Conservation (phyloP, 345 rosid genomes). For the Sisymbrium altissimum region DNA sequence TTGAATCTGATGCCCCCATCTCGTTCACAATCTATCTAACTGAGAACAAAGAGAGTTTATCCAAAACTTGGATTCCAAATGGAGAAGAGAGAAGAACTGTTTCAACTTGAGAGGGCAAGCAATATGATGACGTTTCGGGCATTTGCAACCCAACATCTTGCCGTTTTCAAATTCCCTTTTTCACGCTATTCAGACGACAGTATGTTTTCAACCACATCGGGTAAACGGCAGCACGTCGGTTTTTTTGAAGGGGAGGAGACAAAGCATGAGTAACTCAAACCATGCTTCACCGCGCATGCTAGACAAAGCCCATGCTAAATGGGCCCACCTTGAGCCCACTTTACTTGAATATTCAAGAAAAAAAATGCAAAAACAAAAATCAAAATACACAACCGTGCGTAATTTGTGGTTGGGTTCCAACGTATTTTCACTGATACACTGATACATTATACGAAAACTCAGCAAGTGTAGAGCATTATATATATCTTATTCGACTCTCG, state of each 20-base stretch:
- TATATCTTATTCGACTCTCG: not conserved
- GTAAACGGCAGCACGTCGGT: constrained; percentile 8
- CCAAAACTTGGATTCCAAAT: not conserved
- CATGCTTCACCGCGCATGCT: constrained; percentile 31
- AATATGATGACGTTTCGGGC: constrained; percentile 6
- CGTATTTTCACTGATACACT: too few relatives aligned
- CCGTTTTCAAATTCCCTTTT: not conserved
- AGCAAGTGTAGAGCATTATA: not conserved
- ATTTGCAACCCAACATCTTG: not conserved
- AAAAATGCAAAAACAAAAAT: too few relatives aligned
- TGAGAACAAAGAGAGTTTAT: too few relatives aligned
- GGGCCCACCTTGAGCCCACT: constrained; percentile 27
- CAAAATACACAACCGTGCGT: not conserved
- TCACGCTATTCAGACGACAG: not conserved
- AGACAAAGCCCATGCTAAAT: constrained; percentile 22
- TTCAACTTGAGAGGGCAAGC: too few relatives aligned
- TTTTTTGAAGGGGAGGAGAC: not conserved
- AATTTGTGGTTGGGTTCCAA: not conserved
- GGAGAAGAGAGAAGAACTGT: not conserved
- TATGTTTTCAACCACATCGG: not conserved
- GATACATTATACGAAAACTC: not conserved
- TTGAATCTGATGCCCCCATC: constrained; percentile 35
- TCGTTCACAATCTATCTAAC: too few relatives aligned
- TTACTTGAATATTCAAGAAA: not conserved
- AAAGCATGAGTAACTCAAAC: constrained; percentile 16